phyloP scores from a whole-genome alignment of 2,329 filamentous ascomycete genomes.

The Monilinia fructigena region DNA sequence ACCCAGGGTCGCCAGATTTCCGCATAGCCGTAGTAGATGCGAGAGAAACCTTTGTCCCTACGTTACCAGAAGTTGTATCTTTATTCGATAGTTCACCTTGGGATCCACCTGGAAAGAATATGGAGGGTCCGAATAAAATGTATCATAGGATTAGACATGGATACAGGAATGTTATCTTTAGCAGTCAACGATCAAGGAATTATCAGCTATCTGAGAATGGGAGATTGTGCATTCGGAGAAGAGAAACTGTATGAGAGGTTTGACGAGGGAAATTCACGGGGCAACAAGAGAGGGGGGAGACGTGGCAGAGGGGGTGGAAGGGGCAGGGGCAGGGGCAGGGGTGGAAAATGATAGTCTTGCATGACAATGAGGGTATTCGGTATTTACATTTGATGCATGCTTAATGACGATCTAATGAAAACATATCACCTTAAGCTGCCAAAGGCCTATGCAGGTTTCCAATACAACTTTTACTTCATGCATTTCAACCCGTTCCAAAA shows the following conservation, averaged over 20 bases:
- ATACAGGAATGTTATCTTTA: slow-evolving; percentile 74
- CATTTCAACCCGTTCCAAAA: not conserved
- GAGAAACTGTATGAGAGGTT: slow-evolving; percentile 69
- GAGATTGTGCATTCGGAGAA: slow-evolving; percentile 74
- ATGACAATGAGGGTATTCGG: not conserved
- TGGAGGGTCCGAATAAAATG: slow-evolving; percentile 51
- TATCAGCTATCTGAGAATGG: slow-evolving; percentile 80
- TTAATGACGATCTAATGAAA: not conserved
- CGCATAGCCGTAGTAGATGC: slow-evolving; percentile 80
- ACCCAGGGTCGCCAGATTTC: slow-evolving; percentile 77
- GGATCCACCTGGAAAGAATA: slow-evolving; percentile 52
- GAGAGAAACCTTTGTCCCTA: slow-evolving; percentile 68
- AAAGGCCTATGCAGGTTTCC: not conserved
- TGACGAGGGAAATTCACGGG: slow-evolving; percentile 44
- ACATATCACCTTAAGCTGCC: not conserved
- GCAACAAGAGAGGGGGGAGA: slow-evolving; percentile 41
- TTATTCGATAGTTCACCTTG: slow-evolving; percentile 74
- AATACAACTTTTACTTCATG: not conserved
- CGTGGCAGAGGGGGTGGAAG: slow-evolving; percentile 45
- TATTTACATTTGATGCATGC: not conserved
- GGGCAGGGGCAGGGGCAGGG: slow-evolving; percentile 34
- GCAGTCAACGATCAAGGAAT: slow-evolving; percentile 89
- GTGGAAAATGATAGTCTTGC: slow-evolving; percentile 20
- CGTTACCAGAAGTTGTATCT: slow-evolving; percentile 65
- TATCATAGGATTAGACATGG: slow-evolving; percentile 83